Conservation (phyloP, 2,329 filamentous ascomycete species). For the Cordyceps fumosorosea region DNA sequence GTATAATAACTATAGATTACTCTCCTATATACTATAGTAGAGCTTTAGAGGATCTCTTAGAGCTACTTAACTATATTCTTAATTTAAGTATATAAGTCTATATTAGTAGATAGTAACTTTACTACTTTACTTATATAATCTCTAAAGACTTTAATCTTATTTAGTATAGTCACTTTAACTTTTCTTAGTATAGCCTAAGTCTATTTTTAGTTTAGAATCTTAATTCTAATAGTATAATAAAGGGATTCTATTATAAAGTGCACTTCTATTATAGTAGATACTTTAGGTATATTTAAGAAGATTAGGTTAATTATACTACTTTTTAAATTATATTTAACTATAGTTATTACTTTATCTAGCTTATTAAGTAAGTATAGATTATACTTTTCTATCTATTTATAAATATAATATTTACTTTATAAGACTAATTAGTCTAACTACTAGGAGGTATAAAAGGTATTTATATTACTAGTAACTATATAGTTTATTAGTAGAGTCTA, state of each 20-base stretch:
- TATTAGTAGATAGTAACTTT: neutral
- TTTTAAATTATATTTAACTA: neutral
- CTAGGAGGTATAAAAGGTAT: neutral
- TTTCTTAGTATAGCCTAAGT: neutral
- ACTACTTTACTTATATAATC: neutral
- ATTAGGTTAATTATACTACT: neutral
- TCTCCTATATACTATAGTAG: neutral
- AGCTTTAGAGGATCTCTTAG: neutral
- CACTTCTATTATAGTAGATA: neutral
- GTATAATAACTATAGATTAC: neutral
- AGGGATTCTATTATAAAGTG: neutral
- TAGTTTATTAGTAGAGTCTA: neutral
- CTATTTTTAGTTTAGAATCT: neutral
- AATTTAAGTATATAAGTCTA: neutral
- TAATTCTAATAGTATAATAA: neutral
- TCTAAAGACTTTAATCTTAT: neutral
- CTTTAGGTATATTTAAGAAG: slow-evolving; percentile 1
- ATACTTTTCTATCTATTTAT: neutral
- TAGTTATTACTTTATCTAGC: neutral
- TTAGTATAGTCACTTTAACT: neutral
- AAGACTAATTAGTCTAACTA: neutral
- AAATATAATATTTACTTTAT: neutral
- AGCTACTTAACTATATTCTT: neutral
- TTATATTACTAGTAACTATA: neutral
- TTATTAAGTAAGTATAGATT: neutral